Evolutionary conservation across 2,329 filamentous ascomycete species (phyloP), one percentile per base, ranked within the genome.

Genomic region (Fusarium fracticaudum): DNA sequence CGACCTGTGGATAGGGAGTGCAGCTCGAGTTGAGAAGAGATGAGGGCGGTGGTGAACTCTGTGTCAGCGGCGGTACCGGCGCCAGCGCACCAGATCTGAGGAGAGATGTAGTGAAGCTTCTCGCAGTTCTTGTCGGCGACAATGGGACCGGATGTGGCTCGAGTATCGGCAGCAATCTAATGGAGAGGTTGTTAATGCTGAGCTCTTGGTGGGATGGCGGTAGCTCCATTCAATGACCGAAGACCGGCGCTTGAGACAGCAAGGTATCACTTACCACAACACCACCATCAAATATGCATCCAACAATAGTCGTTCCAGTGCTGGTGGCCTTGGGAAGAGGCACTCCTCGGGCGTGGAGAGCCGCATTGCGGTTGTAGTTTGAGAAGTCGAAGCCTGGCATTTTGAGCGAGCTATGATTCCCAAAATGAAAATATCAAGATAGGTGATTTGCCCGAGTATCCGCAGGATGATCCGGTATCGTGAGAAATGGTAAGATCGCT

Each of bases 61-160:
- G 96, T 98, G 85, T 99, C 96, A 80, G 96, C 96, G 72, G 96
- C 96, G 59, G 96, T 99, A 84, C 97, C 96, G 77, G 96, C 97
- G 78, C 96, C 96, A 15, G 96, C 96, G 86, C 96, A 99, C 96
- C 96, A 99, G 85, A 99, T 99, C 85, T 98, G 95, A 69, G 96
- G 96, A 48, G 96, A 90, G 84, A 99, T 99, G 89, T 97, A 99
- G 87, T 99, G 96, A 75, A 99, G 92, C 88, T 99, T 99, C 87
- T 99, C 96, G 88, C 96, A 98, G 90, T 99, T 99, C 94, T 99
- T 99, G 91, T 99, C 96, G 85, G 97, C 97, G 79, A 99, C 96
- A 85, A 99, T 99, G 77, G 96, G 95, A 41, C 96, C 96, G 75
- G 94, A 97, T 53, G 96, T 99, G 74, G 96, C 96, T 90, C 96